Base-by-base conservation (phyloP, 2,329 filamentous ascomycete species). In the Sporothrix globosa region DNA sequence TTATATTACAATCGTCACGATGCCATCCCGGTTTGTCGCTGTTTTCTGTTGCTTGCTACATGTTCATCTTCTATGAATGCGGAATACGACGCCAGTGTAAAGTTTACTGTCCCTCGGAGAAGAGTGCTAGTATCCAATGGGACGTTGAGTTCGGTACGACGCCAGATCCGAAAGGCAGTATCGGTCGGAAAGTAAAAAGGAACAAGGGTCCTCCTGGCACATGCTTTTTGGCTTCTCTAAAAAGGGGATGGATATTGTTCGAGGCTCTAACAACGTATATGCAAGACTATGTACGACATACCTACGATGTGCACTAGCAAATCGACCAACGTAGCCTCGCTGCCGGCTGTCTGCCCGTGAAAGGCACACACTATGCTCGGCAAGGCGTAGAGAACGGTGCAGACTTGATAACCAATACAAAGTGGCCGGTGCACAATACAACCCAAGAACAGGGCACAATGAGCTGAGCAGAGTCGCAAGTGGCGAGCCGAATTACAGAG, bases 41-140 rank as follows among this genome's bases (percentile, higher is more conserved):
- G 4, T 11, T 41, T n/a, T 60, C 17, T 60, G 7, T 19, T 58
- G 5, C 19, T 60, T 50, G 10, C 17, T 27, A 6, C 44, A n/a
- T 39, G 10, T n/a, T 61, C 30, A 17, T 19, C 6, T 14, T 27
- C 13, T 46, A 4, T 63, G 27, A 21, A 27, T 46, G 41, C 34
- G 34, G 34, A 61, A 46, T 63, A 63, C 58, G 58, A 63, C 58
- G 58, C 58, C 44, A 63, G 39, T 46, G 56, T 11, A 61, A 44
- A 39, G 41, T 30, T 34, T n/a, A 24, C 34, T 41, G 9, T 21
- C 7, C 9, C 34, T 61, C 56, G 34, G 56, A 61, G 34, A 61
- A 24, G 34, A 30, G 11, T 4, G 11, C 34, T 34, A 21, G 41
- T 41, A 34, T 61, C n/a, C 5, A 27, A 21, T 39, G 39, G 11